Conservation (phyloP, 1,284 basidiomycete species). For the Trametes sp. region DNA sequence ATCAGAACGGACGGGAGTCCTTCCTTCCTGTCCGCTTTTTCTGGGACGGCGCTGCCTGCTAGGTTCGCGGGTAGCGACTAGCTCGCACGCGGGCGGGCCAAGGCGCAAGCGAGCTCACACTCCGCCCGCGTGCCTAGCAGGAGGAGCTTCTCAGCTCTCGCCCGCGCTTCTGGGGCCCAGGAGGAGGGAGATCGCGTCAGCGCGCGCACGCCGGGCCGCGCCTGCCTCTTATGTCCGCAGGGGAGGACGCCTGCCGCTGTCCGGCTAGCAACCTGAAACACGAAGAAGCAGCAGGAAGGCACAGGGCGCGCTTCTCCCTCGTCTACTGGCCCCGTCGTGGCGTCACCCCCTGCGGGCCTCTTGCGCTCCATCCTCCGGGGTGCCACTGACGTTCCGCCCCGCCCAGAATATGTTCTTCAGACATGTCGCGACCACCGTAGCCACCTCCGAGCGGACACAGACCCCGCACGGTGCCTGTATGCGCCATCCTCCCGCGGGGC, state of each 20-base stretch:
- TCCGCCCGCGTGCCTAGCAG: conserved; percentile 10
- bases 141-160: conserved; percentile 22
- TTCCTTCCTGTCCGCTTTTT: neutral
- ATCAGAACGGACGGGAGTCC: conserved; percentile 11
- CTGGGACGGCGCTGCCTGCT: conserved; percentile 5
- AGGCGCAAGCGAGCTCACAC: neutral
- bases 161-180: conserved; percentile 16
- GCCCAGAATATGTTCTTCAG: neutral
- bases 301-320: conserved; percentile 15
- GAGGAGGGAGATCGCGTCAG: conserved; percentile 1
- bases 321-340: conserved; percentile 32
- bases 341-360: conserved; percentile 18
- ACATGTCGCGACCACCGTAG: neutral
- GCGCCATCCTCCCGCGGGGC: neutral
- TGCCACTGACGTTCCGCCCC: conserved; percentile 28
- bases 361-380: conserved; percentile 9
- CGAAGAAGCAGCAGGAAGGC: conserved; percentile 26
- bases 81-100: conserved; percentile 18
- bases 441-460: neutral
- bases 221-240: conserved; percentile 23
- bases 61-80: conserved; percentile 21
- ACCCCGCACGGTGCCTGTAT: conserved; percentile 1
- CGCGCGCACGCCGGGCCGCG: conserved; percentile 12
- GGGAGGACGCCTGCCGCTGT: conserved; percentile 30
- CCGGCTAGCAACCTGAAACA: conserved; percentile 36